phyloP scores from a whole-genome alignment of 306 rosid genomes.

The Dryas octopetala region DNA sequence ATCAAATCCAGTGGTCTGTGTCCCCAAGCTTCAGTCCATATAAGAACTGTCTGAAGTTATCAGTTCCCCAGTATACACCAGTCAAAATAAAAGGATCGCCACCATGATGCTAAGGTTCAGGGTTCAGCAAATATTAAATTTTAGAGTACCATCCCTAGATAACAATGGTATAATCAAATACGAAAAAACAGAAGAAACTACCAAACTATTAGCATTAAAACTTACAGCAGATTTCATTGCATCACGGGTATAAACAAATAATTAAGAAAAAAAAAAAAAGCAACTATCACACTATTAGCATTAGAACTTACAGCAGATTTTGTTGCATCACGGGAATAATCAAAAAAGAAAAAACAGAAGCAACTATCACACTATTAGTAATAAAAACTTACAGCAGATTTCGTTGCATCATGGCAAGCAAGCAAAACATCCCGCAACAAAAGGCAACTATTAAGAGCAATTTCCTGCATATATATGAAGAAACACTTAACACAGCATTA shows the following conservation, averaged over 20 bases:
- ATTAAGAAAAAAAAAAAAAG: constrained; percentile 4
- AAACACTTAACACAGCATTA: constrained; percentile 29
- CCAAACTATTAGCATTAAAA: no score
- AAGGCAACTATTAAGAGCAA: constrained; percentile 86
- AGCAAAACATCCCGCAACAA: constrained; percentile 93
- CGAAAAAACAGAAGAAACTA: no score
- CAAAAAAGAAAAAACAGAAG: background rate
- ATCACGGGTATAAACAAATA: no score
- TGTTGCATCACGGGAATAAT: constrained; percentile 34
- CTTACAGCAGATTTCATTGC: no score
- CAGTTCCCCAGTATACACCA: no score
- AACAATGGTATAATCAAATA: background rate
- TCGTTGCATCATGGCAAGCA: constrained; percentile 69
- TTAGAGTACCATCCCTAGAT: background rate
- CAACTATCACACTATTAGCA: constrained; percentile 23
- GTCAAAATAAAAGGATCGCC: background rate
- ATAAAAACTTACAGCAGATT: constrained; percentile 83
- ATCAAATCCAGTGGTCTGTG: no score
- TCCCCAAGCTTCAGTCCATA: no score
- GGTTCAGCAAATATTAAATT: background rate
- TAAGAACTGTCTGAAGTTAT: no score
- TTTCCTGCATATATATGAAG: constrained; percentile 56
- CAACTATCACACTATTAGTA: constrained; percentile 24
- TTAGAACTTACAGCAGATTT: constrained; percentile 87
- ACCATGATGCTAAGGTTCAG: background rate